phyloP scores from a whole-genome alignment of 331 rosid genomes.

The Dryas integrifolia region DNA sequence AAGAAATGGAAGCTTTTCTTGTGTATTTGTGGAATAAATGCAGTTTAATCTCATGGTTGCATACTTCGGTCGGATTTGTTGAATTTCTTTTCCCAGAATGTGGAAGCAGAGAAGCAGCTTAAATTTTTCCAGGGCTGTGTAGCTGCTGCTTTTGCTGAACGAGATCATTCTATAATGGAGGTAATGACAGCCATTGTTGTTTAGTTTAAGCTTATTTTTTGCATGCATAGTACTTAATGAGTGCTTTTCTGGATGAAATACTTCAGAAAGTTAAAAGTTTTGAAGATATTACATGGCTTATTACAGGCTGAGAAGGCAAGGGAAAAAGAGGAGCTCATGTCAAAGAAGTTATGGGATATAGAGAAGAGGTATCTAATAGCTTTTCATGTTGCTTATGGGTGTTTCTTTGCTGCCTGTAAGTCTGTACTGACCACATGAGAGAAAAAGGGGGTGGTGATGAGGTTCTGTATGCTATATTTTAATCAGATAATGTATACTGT shows the following conservation, averaged over 20 bases:
- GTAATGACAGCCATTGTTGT: constrained; percentile 35
- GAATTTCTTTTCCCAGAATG: constrained; percentile 50
- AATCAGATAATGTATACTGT: not conserved
- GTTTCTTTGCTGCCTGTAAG: too few species aligned
- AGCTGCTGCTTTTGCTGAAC: constrained; percentile 93
- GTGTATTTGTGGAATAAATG: not conserved
- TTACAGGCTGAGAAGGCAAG: constrained; percentile 87
- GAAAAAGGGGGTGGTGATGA: too few species aligned
- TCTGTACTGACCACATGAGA: too few species aligned
- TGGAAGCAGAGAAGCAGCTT: constrained; percentile 94
- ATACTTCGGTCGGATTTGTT: constrained; percentile 5
- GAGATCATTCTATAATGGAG: constrained; percentile 91
- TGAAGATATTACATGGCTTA: constrained; percentile 29
- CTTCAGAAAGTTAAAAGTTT: constrained; percentile 2
- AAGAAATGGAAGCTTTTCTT: not conserved
- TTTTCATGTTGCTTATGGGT: not conserved
- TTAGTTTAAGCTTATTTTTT: constrained; percentile 10
- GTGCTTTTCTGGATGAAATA: constrained; percentile 8
- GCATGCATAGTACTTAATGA: constrained; percentile 4
- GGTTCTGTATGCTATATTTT: not conserved
- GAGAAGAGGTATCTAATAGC: constrained; percentile 53
- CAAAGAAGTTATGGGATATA: constrained; percentile 45
- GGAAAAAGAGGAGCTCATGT: constrained; percentile 77
- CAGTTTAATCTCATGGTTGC: not conserved
- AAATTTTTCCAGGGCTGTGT: constrained; percentile 96